Conservation (phyloP, 441 rosid genomes). For the Adansonia rubrostipa region DNA sequence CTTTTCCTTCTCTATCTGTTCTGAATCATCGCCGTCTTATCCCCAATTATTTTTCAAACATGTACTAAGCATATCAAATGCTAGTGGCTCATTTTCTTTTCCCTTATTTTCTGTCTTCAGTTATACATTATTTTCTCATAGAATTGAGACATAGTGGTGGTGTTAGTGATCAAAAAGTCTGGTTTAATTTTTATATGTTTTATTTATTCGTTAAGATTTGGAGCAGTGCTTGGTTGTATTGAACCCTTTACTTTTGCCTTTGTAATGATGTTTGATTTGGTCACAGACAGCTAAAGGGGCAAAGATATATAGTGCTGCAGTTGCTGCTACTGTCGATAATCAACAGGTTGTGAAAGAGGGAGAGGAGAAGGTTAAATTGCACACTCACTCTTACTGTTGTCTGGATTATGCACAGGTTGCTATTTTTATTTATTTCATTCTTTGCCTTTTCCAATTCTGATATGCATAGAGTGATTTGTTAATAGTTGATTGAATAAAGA, state of each 20-base stretch:
- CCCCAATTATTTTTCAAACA: constrained; percentile 10
- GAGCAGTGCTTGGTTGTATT: constrained; percentile 3
- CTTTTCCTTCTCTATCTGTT: too few species aligned
- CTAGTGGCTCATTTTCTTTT: neutral
- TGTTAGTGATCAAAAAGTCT: constrained; percentile 7
- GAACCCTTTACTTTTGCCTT: constrained; percentile 10
- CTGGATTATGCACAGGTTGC: constrained; percentile 87
- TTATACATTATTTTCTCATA: neutral
- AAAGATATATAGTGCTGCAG: constrained; percentile 77
- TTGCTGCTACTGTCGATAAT: constrained; percentile 77
- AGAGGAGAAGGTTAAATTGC: constrained; percentile 90
- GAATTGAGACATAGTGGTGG: neutral
- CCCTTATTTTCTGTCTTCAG: constrained; percentile 1
- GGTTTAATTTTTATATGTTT: neutral
- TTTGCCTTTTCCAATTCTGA: constrained; percentile 8
- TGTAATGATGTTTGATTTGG: constrained; percentile 9
- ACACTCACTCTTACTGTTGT: constrained; percentile 93
- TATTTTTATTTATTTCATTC: constrained; percentile 17
- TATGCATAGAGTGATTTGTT: neutral
- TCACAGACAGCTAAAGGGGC: constrained; percentile 89
- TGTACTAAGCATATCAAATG: neutral
- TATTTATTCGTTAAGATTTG: neutral
- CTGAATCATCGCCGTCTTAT: neutral
- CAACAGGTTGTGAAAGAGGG: constrained; percentile 55
- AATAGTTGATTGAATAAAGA: constrained; percentile 1